These are phyloP conservation scores for Scytalidium lignicola DNA, from an alignment of 2,329 filamentous ascomycete genomes.

Conservation along the genomic window DNA sequence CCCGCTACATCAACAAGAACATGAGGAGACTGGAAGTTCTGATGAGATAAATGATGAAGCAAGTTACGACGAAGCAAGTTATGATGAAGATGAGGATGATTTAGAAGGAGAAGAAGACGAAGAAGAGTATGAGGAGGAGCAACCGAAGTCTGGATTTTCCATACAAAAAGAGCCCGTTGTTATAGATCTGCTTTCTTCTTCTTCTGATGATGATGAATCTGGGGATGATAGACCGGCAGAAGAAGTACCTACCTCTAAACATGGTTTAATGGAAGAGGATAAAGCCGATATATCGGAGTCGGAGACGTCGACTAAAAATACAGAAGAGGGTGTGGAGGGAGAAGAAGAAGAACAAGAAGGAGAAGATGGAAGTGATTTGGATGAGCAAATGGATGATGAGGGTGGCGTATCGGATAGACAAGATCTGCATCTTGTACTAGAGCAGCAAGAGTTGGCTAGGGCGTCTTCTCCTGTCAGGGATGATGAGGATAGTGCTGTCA, in stretches of 20 bases:
- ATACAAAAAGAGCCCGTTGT: slow-evolving; percentile 16
- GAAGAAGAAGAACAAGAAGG: slow-evolving; percentile 7
- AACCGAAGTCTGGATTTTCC: not conserved
- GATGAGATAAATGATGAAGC: slow-evolving; percentile 1
- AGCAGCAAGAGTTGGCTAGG: not conserved
- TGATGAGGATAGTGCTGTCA: not conserved
- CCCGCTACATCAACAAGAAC: not conserved
- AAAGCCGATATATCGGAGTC: not conserved
- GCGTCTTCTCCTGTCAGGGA: not conserved
- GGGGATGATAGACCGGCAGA: not conserved
- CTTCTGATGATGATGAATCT: slow-evolving; percentile 30
- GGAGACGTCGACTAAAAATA: slow-evolving; percentile 1
- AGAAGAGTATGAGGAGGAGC: slow-evolving; percentile 14
- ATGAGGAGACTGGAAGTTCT: not conserved
- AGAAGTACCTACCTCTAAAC: not conserved
- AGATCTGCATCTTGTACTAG: not conserved
- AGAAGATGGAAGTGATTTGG: slow-evolving; percentile 4
- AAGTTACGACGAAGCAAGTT: slow-evolving; percentile 1
- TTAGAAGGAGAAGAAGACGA: slow-evolving; percentile 5
- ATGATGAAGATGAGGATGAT: slow-evolving; percentile 6
- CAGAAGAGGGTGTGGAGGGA: slow-evolving; percentile 5
- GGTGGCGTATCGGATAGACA: not conserved
- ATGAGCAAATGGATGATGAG: slow-evolving; percentile 4
- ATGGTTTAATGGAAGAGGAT: not conserved
- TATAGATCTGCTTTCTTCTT: slow-evolving; percentile 29